These are phyloP conservation scores for Hydnomerulius pinastri DNA, from an alignment of 768 basidiomycete species.

Conservation along the genomic window DNA sequence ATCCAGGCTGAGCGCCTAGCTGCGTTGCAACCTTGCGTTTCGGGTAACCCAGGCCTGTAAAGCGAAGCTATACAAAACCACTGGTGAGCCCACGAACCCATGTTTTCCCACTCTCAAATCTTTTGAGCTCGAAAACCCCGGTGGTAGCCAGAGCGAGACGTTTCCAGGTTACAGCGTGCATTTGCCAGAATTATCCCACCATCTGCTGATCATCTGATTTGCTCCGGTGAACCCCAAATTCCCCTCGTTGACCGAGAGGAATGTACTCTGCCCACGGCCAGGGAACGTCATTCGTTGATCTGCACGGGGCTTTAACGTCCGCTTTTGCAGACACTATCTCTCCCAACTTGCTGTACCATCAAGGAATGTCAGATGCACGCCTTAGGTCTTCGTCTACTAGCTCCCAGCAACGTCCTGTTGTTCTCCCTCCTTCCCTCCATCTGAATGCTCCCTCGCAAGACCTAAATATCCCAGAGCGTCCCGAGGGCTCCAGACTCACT, in stretches of 20 bases:
- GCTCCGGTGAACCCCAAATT: slow-evolving; percentile 2
- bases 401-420: slow-evolving; percentile 3
- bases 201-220: neutral
- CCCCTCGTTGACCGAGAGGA: neutral
- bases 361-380: slow-evolving; percentile 12
- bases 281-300: slow-evolving; percentile 4
- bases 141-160: no score
- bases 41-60: no score
- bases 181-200: slow-evolving; percentile 6
- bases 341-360: neutral
- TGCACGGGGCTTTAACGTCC: slow-evolving; percentile 5
- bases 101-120: no score
- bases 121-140: no score
- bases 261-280: neutral
- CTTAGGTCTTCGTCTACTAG: slow-evolving; percentile 9
- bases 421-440: slow-evolving; percentile 19
- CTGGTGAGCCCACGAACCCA: no score
- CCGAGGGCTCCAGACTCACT: slow-evolving; percentile 35
- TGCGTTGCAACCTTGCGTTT: no score
- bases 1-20: no score
- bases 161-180: slow-evolving; percentile 14
- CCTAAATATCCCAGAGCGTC: slow-evolving; percentile 25
- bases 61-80: no score
- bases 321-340: neutral
- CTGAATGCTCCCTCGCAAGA: slow-evolving; percentile 7